Base-by-base conservation (phyloP, 345 rosid genomes). In the Barbarea vulgaris region DNA sequence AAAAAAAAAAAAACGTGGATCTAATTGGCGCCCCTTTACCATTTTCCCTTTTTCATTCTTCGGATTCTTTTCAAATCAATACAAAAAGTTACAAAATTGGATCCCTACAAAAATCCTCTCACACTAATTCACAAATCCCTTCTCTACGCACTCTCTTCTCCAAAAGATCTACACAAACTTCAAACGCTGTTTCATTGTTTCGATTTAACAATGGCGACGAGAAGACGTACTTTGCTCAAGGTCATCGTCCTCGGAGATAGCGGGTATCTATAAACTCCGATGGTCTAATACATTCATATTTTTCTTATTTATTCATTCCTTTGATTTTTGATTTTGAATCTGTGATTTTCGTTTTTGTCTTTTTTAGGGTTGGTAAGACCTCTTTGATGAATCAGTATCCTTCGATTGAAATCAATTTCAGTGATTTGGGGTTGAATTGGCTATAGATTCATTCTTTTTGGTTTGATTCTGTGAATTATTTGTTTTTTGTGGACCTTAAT, bases 351-450 rank as follows among this genome's bases (percentile, higher is more conserved):
- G 8, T 31, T 28, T 27, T 48, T 3, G 4, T 12, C n/a, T n/a
- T 71, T 77, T 65, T 60, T 84, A 95, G 99, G 89, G 99, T 92
- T 74, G 99, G 97, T 77, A 95, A 95, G 91, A 95, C 99, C 48
- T 92, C 99, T 56, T 74, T 95, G 91, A 92, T 92, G 97, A 95
- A 92, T 81, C 99, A 90, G 97, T 92, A 95, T 95, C 97, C 95
- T 87, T 77, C 22, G 25, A 47, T 22, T 22, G 50, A 46, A 46
- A n/a, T 46, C 21, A 44, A 9, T 9, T 34, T 9, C 5, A 39
- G 7, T 9, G 41, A 14, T 39, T 39, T 39, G n/a, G 2, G 58
- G 58, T 54, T 54, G 1, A 58, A 58, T 59, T 60, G 7, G 65
- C 6, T 21, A 37, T 1, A 36, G 62, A 51, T 51, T 62, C 30